Evolutionary conservation across 768 basidiomycete species (phyloP), one percentile per base, ranked within the genome.

Genomic region (Phanerodontia chrysosporium): DNA sequence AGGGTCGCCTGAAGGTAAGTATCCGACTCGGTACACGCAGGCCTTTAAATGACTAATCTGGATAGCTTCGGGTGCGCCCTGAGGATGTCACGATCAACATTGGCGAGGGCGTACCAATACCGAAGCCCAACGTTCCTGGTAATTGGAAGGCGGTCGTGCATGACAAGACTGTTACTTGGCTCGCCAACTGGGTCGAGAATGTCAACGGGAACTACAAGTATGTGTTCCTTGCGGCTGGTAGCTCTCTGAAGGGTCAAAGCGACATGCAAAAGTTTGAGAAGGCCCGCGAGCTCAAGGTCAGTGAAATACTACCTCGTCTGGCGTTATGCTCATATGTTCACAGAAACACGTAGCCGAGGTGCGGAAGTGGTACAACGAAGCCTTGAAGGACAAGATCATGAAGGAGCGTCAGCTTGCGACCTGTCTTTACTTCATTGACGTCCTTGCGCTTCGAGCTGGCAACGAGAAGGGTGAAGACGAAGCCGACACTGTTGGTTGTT

Each of bases 381-480:
- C 97, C 58, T 77, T 98, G 57, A 92, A 83, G 75, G 87, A 82
- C 54, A 98, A 97, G 73, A 83, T 94, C 59, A 98, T 94, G 90
- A 90, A 87, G 10, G 89, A 92, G 63, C 87, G 97, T 32, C 96
- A 98, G 74, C 87, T 96, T 25, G 97, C 97, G n/a, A 98, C 96
- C 1, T 91, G 97, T 16, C 91, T 99, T 88, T 99, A 99, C 73
- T 93, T 99, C 75, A 98, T 99, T 67, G 97, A 99, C 74, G 85
- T 86, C 68, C 82, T 98, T 35, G 97, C 97, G 35, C 89, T 99
- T 72, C 92, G 97, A 81, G 95, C 95, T 49, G 97, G 97, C 63
- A 98, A 98, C 74, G 97, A 99, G 77, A 99, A 99, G 74, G 97
- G 96, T 45, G 97, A 98, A 67, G 97, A 99, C 65, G 97, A 98